A percentile compares a stretch with the other conserved stretches of the same genome.
Conservation (phyloP, 805 yeast species). For the Saccharomycopsis sp. region DNA sequence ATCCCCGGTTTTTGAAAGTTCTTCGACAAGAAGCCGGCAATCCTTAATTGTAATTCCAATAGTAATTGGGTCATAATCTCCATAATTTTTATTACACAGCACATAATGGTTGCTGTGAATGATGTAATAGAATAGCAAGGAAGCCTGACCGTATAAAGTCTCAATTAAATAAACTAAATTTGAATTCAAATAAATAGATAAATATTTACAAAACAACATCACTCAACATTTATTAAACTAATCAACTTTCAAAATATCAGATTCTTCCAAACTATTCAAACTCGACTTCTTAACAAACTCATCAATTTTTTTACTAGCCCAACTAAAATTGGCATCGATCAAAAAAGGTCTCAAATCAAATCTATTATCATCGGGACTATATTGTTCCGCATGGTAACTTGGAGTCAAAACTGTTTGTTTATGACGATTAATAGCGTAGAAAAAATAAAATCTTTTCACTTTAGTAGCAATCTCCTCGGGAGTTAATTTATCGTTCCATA, state of each 20-base stretch:
- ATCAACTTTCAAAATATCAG: conserved; percentile 11
- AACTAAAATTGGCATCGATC: conserved; percentile 78
- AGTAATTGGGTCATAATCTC: too few species aligned
- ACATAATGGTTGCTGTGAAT: neutral
- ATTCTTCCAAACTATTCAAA: neutral
- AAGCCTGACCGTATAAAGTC: neutral
- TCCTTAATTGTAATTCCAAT: too few species aligned
- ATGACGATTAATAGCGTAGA: conserved; percentile 90
- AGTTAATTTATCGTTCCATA: conserved; percentile 80
- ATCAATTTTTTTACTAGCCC: conserved; percentile 87
- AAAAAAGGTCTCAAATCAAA: conserved; percentile 94
- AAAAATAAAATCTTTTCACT: conserved; percentile 87
- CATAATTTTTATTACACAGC: too few species aligned
- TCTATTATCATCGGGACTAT: conserved; percentile 96
- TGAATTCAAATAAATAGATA: too few species aligned
- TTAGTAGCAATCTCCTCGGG: conserved; percentile 85
- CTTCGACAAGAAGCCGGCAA: too few species aligned
- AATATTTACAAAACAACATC: too few species aligned
- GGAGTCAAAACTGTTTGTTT: conserved; percentile 98
- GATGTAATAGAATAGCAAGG: neutral
- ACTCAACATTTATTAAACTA: too few species aligned
- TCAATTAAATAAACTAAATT: neutral
- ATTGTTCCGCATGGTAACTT: conserved; percentile 94
- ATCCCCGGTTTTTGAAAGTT: too few species aligned
- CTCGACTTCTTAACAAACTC: conserved; percentile 37